phyloP scores from a whole-genome alignment of 495 filamentous ascomycete species.

The Xylaria curta region DNA sequence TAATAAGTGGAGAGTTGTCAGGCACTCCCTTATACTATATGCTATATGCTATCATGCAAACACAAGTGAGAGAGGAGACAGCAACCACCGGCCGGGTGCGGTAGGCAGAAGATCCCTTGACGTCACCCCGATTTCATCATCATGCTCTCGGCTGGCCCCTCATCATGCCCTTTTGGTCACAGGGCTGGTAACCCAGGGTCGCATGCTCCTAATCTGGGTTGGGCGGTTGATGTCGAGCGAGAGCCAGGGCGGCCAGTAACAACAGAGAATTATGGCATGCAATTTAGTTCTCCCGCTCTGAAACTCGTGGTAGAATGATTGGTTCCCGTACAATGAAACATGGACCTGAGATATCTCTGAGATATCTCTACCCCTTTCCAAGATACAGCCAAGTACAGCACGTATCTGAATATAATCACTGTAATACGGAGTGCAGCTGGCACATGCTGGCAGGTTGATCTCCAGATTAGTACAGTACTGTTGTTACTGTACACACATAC shows the following conservation, averaged over 20 bases:
- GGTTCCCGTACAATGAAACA: slow-evolving; percentile 11
- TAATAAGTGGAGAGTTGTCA: not conserved
- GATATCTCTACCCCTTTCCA: not conserved
- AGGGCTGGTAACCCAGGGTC: slow-evolving; percentile 19
- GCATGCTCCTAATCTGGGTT: not conserved
- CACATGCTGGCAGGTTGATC: not conserved
- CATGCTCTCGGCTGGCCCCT: slow-evolving; percentile 6
- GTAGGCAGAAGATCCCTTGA: slow-evolving; percentile 10
- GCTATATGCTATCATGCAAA: too few relatives aligned
- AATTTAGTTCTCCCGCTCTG: not conserved
- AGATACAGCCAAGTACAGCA: not conserved
- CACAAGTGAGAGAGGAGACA: not conserved
- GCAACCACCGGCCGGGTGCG: not conserved
- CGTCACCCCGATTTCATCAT: slow-evolving; percentile 19
- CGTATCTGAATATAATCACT: not conserved
- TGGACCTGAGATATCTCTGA: not conserved
- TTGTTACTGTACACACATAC: not conserved
- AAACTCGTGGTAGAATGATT: slow-evolving; percentile 25
- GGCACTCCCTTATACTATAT: not conserved
- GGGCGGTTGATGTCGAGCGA: not conserved
- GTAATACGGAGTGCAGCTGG: not conserved
- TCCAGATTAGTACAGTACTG: not conserved
- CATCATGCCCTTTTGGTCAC: slow-evolving; percentile 13
- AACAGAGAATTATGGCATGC: slow-evolving; percentile 11
- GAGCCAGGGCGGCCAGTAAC: slow-evolving; percentile 15